phyloP scores from a whole-genome alignment of 2,329 filamentous ascomycete species.

The Pezicula radicicola region DNA sequence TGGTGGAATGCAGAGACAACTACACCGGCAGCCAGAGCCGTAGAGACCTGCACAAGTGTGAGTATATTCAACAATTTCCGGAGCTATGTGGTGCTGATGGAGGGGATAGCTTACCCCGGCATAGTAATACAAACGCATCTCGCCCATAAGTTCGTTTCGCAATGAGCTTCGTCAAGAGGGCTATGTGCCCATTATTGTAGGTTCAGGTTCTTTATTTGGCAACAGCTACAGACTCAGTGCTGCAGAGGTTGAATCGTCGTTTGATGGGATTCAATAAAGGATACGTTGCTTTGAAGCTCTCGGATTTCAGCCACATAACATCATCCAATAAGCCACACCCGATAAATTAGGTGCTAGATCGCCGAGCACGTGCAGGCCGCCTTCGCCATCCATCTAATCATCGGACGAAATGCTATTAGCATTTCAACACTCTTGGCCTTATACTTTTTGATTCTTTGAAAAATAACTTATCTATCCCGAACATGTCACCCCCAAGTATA shows the following conservation, averaged over 20 bases:
- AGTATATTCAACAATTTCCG: neutral
- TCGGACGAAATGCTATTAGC: too few relatives aligned
- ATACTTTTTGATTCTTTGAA: neutral
- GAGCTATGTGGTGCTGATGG: neutral
- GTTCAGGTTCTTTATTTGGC: too few relatives aligned
- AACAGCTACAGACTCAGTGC: too few relatives aligned
- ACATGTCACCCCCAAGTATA: conserved; percentile 12
- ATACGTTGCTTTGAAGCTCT: too few relatives aligned
- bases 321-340: too few relatives aligned
- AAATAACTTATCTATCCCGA: neutral
- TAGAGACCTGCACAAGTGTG: conserved; percentile 59
- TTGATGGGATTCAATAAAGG: neutral
- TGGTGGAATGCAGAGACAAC: conserved; percentile 90
- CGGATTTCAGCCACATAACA: too few relatives aligned
- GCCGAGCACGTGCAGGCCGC: too few relatives aligned
- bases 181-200: conserved; percentile 19
- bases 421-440: too few relatives aligned
- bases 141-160: conserved; percentile 18
- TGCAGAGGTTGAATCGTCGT: conserved; percentile 9
- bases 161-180: conserved; percentile 3
- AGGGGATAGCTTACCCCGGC: conserved; percentile 40
- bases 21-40: conserved; percentile 78
- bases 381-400: too few relatives aligned
- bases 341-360: too few relatives aligned
- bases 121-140: conserved; percentile 47